phyloP scores from a whole-genome alignment of 345 rosid genomes.

The Noccaea caerulescens region DNA sequence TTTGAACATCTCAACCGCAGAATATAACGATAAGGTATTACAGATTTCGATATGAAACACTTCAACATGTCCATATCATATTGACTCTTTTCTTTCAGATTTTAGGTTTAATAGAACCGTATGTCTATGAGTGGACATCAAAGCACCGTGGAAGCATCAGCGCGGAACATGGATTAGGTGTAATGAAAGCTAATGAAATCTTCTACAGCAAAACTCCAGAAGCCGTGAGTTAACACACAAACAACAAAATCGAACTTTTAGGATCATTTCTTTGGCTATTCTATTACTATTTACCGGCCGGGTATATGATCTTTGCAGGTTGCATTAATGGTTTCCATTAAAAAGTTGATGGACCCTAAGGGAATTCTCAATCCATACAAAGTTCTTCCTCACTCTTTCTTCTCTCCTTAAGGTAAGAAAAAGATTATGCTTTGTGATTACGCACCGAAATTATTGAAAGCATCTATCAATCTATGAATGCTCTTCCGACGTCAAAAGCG shows the following conservation, averaged over 20 bases:
- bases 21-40: conserved; percentile 65
- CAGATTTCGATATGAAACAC: not conserved
- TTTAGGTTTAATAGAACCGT: conserved; percentile 81
- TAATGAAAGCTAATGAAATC: conserved; percentile 88
- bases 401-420: conserved; percentile 42
- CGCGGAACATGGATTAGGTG: conserved; percentile 96
- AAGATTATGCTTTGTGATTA: conserved; percentile 42
- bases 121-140: conserved; percentile 93
- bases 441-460: conserved; percentile 45
- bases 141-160: conserved; percentile 89
- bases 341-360: conserved; percentile 78
- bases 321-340: conserved; percentile 75
- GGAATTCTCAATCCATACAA: conserved; percentile 89
- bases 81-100: conserved; percentile 52
- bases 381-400: conserved; percentile 66
- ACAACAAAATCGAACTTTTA: not conserved
- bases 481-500: conserved; percentile 42
- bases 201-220: conserved; percentile 78
- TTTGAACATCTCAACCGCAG: conserved; percentile 76
- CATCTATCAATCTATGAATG: conserved; percentile 39
- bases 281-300: not conserved
- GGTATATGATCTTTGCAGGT: conserved; percentile 48
- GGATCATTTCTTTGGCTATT: not conserved
- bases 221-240: conserved; percentile 56
- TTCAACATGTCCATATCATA: conserved; percentile 14